phyloP scores from a whole-genome alignment of 768 basidiomycete genomes.

The Hebeloma cylindrosporum region DNA sequence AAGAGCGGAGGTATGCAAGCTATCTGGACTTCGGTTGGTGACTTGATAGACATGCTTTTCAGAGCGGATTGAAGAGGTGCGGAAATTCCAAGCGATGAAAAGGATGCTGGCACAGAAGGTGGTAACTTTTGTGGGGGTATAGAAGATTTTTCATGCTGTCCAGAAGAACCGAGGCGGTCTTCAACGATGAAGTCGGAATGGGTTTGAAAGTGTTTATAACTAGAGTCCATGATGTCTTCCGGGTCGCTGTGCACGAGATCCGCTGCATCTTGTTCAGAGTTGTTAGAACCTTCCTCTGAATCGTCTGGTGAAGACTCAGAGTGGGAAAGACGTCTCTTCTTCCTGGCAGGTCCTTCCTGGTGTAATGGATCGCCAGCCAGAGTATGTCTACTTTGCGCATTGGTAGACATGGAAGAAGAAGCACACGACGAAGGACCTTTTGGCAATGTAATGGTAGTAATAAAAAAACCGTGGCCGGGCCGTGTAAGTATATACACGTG shows the following conservation, averaged over 20 bases:
- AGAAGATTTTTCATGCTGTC: constrained; percentile 5
- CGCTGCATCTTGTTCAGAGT: constrained; percentile 5
- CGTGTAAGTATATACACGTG: too few relatives aligned
- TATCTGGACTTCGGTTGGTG: constrained; percentile 84
- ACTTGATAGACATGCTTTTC: constrained; percentile 77
- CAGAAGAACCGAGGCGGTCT: constrained; percentile 21
- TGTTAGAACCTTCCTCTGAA: constrained; percentile 13
- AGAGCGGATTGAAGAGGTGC: constrained; percentile 62
- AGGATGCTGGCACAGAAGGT: constrained; percentile 33
- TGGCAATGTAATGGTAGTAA: too few relatives aligned
- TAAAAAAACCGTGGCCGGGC: too few relatives aligned
- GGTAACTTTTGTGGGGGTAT: background rate
- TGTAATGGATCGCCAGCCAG: constrained; percentile 49
- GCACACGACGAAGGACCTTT: too few relatives aligned
- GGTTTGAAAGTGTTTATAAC: background rate
- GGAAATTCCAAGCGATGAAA: constrained; percentile 60
- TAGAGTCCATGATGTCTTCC: background rate
- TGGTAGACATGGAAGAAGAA: constrained; percentile 8
- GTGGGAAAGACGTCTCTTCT: constrained; percentile 34
- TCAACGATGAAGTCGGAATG: constrained; percentile 13
- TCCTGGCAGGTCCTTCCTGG: constrained; percentile 42
- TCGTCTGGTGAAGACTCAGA: constrained; percentile 22
- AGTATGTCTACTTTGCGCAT: constrained; percentile 5
- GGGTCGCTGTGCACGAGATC: constrained; percentile 10
- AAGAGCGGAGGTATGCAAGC: constrained; percentile 90